These are phyloP conservation scores for Bipolaris oryzae DNA, from an alignment of 2,329 filamentous ascomycete genomes.

Conservation along the genomic window DNA sequence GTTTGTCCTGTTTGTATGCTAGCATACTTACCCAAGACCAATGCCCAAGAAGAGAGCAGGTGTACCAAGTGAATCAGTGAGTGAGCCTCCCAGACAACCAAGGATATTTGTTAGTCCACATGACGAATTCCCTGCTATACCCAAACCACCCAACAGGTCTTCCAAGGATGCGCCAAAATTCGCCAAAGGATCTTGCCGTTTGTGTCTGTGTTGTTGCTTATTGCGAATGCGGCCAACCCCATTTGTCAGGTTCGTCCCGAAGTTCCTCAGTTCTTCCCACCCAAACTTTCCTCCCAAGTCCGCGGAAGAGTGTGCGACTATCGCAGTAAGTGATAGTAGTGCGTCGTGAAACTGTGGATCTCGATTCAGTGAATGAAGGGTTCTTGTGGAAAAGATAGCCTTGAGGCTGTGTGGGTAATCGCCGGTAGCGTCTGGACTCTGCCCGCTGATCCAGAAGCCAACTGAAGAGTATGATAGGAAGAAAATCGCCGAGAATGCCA, in stretches of 20 bases:
- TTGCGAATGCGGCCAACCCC: conserved; percentile 20
- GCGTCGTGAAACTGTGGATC: conserved; percentile 30
- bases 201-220: not conserved
- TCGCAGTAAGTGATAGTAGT: conserved; percentile 30
- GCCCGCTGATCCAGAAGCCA: conserved; percentile 24
- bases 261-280: conserved; percentile 17
- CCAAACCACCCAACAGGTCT: conserved; percentile 6
- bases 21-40: conserved; percentile 32
- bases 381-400: conserved; percentile 25
- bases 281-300: conserved; percentile 24
- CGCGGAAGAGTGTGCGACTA: conserved; percentile 29
- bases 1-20: not conserved
- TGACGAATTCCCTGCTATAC: conserved; percentile 13
- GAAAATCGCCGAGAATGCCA: conserved; percentile 16
- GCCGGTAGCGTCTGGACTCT: not conserved
- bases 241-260: conserved; percentile 26
- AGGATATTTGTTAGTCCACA: conserved; percentile 22
- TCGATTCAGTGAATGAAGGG: conserved; percentile 32
- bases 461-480: conserved; percentile 27
- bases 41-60: conserved; percentile 40
- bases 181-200: conserved; percentile 18
- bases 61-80: conserved; percentile 26
- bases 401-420: conserved; percentile 13
- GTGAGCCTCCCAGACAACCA: conserved; percentile 15
- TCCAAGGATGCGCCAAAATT: conserved; percentile 15